Percentiles rank a stretch among this genome's conserved stretches.
phyloP scores from a whole-genome alignment of 2,329 filamentous ascomycete genomes.

The Hypoxylon rubiginosum region DNA sequence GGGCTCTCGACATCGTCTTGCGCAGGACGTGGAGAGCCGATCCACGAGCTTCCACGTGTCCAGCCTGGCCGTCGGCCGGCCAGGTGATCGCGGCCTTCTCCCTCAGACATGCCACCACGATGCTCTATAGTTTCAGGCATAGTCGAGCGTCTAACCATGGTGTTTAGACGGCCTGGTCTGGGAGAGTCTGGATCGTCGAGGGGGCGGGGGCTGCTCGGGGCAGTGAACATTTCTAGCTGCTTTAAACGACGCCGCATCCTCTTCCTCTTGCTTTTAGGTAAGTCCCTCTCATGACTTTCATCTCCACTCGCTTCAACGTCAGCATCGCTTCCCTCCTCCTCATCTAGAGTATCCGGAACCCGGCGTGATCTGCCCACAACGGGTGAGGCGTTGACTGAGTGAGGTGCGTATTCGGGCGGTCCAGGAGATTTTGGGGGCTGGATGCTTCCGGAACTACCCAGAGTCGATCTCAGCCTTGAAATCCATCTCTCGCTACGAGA shows the following conservation, averaged over 20 bases:
- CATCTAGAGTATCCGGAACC: slow-evolving; percentile 66
- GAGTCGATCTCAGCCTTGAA: slow-evolving; percentile 78
- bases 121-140: slow-evolving; percentile 72
- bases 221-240: slow-evolving; percentile 69
- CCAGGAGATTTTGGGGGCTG: slow-evolving; percentile 61
- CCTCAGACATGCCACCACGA: slow-evolving; percentile 78
- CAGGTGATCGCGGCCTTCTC: slow-evolving; percentile 76
- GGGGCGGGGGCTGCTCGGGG: slow-evolving; percentile 73
- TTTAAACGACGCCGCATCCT: slow-evolving; percentile 70
- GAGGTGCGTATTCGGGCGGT: slow-evolving; percentile 51
- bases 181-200: slow-evolving; percentile 59
- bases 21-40: slow-evolving; percentile 62
- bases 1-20: slow-evolving; percentile 67
- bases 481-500: slow-evolving; percentile 77
- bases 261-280: slow-evolving; percentile 70
- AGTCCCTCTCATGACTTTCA: slow-evolving; percentile 68
- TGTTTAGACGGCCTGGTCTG: slow-evolving; percentile 61
- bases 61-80: slow-evolving; percentile 65
- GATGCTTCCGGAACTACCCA: slow-evolving; percentile 68
- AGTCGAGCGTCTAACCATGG: slow-evolving; percentile 74
- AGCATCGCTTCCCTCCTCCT: slow-evolving; percentile 76
- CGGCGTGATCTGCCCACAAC: slow-evolving; percentile 60
- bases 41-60: slow-evolving; percentile 72
- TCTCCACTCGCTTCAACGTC: slow-evolving; percentile 90
- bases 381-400: slow-evolving; percentile 64